Evolutionary conservation across 345 rosid species (phyloP), one percentile per base, ranked within the genome.

Genomic region (Cardamine occulta): DNA sequence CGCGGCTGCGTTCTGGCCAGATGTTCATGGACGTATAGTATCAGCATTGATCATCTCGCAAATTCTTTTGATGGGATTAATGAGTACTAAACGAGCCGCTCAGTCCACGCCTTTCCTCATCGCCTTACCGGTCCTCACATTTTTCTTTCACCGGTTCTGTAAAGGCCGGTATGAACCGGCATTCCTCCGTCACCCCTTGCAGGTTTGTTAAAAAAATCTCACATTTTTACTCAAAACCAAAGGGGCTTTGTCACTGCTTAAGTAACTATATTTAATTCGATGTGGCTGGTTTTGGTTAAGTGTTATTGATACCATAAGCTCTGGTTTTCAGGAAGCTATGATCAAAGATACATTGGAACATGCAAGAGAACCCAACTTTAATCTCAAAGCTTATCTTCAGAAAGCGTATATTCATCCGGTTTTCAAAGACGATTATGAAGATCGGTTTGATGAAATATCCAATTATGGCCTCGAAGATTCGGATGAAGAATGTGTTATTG

Each of bases 1-100:
- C 48, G 97, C 63, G 0, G 97, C 93, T 23, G 88, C 88, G 75
- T 95, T 90, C 81, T 95, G 99, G 99, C 99, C 99, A 2, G 97
- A 86, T 55, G 94, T 95, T 66, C 97, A 95, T 61, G 89, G 83
- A 10, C 97, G 97, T 40, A 24, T 95, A 52, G 78, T 92, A 48
- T 14, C 66, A 3, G 99, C 91, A n/a, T 77, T 95, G 79, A 63
- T 92, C 45, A 87, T 92, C 67, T 90, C 97, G 1, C 99, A 95
- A 74, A 14, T 95, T 65, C 85, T 88, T 75, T 73, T 95, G 24
- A 75, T 95, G 79, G 99, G 99, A 73, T 74, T 95, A 65, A 14
- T 95, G 83, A 82, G 88, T 65, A 88, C 97, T 12, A 90, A 86
- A 70, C 31, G 70, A 17, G 86, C 90, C 8, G 86, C 91, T 63